Evolutionary conservation across 2,329 filamentous ascomycete genomes (phyloP).

Genomic region (Colletotrichum eremochloae): DNA sequence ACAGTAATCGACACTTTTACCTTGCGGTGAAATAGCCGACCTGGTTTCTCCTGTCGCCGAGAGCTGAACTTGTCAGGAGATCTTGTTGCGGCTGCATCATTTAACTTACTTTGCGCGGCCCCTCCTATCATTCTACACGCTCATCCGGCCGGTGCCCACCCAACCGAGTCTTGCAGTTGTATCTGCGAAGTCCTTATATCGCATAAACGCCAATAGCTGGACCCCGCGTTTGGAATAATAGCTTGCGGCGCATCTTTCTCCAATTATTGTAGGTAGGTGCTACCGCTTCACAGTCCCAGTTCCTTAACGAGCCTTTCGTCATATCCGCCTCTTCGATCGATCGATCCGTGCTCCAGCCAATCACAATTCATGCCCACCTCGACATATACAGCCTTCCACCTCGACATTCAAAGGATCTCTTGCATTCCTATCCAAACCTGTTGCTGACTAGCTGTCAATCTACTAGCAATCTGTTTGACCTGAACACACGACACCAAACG

Average conservation of each 20-base stretch:
- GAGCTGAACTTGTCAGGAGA: not conserved
- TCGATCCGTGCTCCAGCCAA: conserved; percentile 50
- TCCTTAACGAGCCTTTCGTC: conserved; percentile 30
- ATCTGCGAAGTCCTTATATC: no score
- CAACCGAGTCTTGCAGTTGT: not conserved
- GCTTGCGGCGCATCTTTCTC: not conserved
- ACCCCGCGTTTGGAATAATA: not conserved
- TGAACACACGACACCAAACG: not conserved
- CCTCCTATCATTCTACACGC: not conserved
- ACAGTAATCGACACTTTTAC: not conserved
- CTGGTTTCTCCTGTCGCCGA: not conserved
- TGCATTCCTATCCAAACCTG: no score
- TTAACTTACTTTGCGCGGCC: not conserved
- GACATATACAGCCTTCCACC: conserved; percentile 25
- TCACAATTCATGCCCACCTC: conserved; percentile 38
- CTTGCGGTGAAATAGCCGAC: not conserved
- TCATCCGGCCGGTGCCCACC: not conserved
- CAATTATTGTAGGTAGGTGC: conserved; percentile 18
- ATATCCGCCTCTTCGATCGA: conserved; percentile 48
- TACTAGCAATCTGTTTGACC: not conserved
- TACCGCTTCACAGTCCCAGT: conserved; percentile 9
- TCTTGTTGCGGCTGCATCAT: not conserved
- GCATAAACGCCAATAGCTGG: not conserved
- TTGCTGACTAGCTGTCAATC: not conserved
- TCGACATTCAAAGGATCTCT: conserved; percentile 14